Conservation (phyloP, 495 filamentous ascomycete genomes). For the Penicillium herquei region DNA sequence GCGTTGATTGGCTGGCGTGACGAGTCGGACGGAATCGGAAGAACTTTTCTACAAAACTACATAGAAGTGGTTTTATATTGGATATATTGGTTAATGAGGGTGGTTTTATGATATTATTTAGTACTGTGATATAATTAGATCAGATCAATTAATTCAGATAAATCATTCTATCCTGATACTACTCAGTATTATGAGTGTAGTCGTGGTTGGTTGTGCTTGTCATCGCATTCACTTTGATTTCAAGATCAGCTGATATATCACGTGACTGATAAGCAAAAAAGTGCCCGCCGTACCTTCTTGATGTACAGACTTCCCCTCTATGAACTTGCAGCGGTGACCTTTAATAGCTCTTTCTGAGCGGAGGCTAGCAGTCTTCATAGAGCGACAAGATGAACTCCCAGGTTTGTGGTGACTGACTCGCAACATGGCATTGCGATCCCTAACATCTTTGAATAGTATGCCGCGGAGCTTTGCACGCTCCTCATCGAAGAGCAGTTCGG, state of each 20-base stretch:
- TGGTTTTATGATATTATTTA: not conserved
- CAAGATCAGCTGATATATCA: slow-evolving; percentile 33
- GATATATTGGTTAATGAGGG: not conserved
- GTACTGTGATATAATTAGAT: too few species aligned
- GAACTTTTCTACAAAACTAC: slow-evolving; percentile 27
- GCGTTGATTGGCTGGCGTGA: slow-evolving; percentile 39
- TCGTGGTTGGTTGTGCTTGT: not conserved
- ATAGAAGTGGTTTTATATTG: slow-evolving; percentile 4
- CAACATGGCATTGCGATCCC: slow-evolving; percentile 5
- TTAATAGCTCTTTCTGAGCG: slow-evolving; percentile 64
- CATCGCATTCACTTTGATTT: not conserved
- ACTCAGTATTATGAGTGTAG: not conserved
- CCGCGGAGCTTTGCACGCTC: slow-evolving; percentile 80
- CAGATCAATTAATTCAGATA: too few species aligned
- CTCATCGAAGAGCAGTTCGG: slow-evolving; percentile 88
- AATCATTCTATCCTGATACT: too few species aligned
- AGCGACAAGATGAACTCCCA: slow-evolving; percentile 51
- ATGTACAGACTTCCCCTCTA: slow-evolving; percentile 18
- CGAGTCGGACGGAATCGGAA: slow-evolving; percentile 49
- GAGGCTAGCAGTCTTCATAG: slow-evolving; percentile 61
- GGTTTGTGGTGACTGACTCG: slow-evolving; percentile 34
- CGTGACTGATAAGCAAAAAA: slow-evolving; percentile 44
- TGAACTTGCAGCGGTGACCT: slow-evolving; percentile 59
- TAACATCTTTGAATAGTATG: slow-evolving; percentile 46
- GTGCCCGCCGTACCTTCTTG: slow-evolving; percentile 10